Evolutionary conservation across 2,329 filamentous ascomycete genomes (phyloP).

Genomic region (Exophiala sp.): DNA sequence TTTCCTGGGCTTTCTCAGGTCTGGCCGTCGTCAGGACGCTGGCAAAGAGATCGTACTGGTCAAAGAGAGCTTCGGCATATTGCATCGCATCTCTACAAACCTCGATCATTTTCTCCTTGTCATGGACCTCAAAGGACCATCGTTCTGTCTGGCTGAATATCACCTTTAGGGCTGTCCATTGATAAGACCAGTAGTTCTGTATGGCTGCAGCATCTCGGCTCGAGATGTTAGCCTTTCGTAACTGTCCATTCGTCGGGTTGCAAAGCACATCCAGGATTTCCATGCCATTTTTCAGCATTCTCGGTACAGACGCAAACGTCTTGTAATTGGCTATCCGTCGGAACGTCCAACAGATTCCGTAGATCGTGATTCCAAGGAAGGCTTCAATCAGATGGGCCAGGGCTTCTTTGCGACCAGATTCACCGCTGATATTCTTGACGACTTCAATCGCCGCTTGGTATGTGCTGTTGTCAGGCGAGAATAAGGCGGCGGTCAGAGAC

Average conservation of each 20-base stretch:
- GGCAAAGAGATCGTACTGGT: constrained; percentile 76
- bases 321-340: constrained; percentile 51
- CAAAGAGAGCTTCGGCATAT: constrained; percentile 77
- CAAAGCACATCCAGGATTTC: constrained; percentile 60
- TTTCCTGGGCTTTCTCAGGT: constrained; percentile 36
- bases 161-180: constrained; percentile 75
- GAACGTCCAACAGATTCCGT: constrained; percentile 52
- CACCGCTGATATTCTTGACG: constrained; percentile 72
- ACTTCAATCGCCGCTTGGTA: constrained; percentile 75
- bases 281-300: constrained; percentile 55
- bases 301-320: constrained; percentile 55
- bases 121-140: constrained; percentile 66
- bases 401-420: constrained; percentile 57
- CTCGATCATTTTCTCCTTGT: constrained; percentile 75
- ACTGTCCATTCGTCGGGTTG: constrained; percentile 56
- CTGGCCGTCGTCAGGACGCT: constrained; percentile 55
- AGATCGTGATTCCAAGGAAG: constrained; percentile 52
- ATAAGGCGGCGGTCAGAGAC: constrained; percentile 69
- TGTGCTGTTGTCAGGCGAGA: constrained; percentile 72
- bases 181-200: constrained; percentile 71
- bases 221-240: constrained; percentile 54
- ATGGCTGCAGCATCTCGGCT: constrained; percentile 60
- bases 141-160: constrained; percentile 76
- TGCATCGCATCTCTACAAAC: constrained; percentile 96
- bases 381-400: constrained; percentile 55